Evolutionary conservation across 2,329 filamentous ascomycete genomes (phyloP), one percentile per base, ranked within the genome.

Genomic region (Sarocladiaceae sp.): DNA sequence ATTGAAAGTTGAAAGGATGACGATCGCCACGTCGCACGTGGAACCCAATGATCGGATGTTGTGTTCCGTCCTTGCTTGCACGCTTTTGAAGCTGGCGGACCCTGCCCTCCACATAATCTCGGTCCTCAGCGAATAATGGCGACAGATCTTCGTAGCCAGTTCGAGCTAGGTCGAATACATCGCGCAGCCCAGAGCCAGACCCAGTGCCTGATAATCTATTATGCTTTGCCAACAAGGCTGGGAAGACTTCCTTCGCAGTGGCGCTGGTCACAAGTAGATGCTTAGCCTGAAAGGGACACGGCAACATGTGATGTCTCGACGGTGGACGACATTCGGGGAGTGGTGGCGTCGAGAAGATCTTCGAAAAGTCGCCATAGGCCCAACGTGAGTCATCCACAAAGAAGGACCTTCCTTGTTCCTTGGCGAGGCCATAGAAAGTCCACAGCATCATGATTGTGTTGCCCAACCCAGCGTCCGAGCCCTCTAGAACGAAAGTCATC

Each of bases 341-440:
- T 0, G 88, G 85, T 1, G 86, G 86, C 3, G 81, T 70, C 42
- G 80, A 71, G 67, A 96, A 95, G 60, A 88, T 90, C 49, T 82
- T 77, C 1, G 77, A 78, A 62, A 89, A 96, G 50, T 78, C 76
- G 10, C 90, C 90, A 60, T 94, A 94, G 1, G 87, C 84, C 86
- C 91, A 96, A 58, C 86, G 78, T 6, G 86, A 83, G 67, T 96
- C 90, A 60, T 95, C 89, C 56, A 96, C 75, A 70, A 96, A 95
- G 68, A 96, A 95, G 1, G 83, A 76, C 22, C 90, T 77, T 13
- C 80, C 81, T 64, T 95, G 87, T 54, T 84, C 79, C 63, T 86
- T 76, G 2, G 90, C 89, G 51, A 95, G 71, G 3, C 88, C 88
- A 64, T 94, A 95, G 23, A 89, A 86, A 60, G 87, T 86, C 90